Conservation (phyloP, 768 basidiomycete species). For the Sporobolomyces phaffii region DNA sequence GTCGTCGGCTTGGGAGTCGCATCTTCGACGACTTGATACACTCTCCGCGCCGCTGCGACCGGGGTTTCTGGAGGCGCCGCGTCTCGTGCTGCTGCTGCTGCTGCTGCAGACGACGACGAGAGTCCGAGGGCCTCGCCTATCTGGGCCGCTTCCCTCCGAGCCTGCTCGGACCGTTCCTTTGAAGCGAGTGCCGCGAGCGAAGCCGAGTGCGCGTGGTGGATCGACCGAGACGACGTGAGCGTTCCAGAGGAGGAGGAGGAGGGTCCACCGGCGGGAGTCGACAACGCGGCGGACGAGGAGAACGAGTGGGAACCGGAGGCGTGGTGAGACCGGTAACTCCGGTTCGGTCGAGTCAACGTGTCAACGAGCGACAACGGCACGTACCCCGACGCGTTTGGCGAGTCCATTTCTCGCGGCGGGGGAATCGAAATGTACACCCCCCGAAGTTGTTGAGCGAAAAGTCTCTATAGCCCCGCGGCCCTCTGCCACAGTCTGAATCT, state of each 20-base stretch:
- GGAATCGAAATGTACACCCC: background rate
- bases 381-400: conserved; percentile 20
- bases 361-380: conserved; percentile 8
- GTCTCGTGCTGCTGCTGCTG: background rate
- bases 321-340: conserved; percentile 4
- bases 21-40: background rate
- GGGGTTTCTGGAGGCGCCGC: no score
- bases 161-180: conserved; percentile 11
- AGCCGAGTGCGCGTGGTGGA: conserved; percentile 2
- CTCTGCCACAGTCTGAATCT: no score
- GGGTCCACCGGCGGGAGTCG: no score
- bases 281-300: no score
- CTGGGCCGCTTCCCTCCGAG: conserved; percentile 9
- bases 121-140: background rate
- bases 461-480: no score
- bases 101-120: background rate
- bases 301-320: background rate
- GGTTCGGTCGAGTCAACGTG: conserved; percentile 5
- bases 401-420: conserved; percentile 1
- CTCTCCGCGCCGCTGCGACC: no score
- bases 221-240: background rate
- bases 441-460: no score
- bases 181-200: background rate
- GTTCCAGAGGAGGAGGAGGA: background rate
- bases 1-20: conserved; percentile 3